These are phyloP conservation scores for Aureobasidium sp. DNA, from an alignment of 2,329 filamentous ascomycete species.

Conservation along the genomic window DNA sequence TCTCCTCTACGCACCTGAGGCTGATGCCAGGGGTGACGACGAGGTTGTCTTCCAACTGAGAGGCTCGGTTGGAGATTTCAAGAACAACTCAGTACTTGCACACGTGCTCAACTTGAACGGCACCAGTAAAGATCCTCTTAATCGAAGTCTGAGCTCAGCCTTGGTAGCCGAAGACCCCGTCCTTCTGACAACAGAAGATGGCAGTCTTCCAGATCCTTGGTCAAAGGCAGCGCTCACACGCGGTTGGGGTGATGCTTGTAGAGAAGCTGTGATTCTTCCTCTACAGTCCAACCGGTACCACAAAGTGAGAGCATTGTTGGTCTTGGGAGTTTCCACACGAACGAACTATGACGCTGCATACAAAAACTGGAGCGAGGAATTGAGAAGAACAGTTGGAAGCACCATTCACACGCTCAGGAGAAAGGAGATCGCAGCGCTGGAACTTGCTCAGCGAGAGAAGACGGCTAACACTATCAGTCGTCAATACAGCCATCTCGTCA, in stretches of 20 bases:
- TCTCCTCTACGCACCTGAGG: constrained; percentile 13
- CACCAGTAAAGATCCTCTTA: neutral
- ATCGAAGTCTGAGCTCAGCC: neutral
- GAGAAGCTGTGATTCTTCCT: neutral
- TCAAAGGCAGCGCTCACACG: neutral
- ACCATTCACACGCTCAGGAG: neutral
- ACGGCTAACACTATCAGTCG: constrained; percentile 12
- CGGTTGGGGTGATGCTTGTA: neutral
- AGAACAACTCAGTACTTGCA: neutral
- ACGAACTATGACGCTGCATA: neutral
- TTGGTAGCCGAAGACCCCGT: neutral
- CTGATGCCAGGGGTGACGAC: neutral
- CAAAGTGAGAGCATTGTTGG: neutral
- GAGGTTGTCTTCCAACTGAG: neutral
- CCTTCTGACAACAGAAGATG: neutral
- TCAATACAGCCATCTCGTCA: constrained; percentile 11
- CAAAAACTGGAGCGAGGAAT: neutral
- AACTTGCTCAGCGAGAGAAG: neutral
- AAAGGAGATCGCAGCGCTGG: neutral
- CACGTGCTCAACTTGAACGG: neutral
- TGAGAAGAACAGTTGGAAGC: neutral
- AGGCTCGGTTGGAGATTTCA: neutral
- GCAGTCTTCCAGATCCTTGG: neutral
- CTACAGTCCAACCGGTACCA: neutral
- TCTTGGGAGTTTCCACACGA: neutral